phyloP scores from a whole-genome alignment of 2,329 filamentous ascomycete species.

The Colletotrichum orchidophilum region DNA sequence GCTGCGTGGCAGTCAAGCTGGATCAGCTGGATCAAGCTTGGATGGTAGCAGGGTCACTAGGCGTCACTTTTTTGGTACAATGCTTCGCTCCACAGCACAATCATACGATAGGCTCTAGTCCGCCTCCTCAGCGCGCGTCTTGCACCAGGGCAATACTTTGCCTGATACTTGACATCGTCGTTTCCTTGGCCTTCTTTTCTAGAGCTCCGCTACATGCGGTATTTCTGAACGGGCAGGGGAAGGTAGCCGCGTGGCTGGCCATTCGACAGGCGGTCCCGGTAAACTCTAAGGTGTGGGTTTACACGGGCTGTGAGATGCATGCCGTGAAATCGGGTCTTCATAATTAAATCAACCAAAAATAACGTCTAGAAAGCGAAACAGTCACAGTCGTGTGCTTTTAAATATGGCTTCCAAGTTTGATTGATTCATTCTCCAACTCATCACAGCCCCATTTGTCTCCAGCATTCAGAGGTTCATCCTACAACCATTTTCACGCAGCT shows the following conservation, averaged over 20 bases:
- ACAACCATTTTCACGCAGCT: neutral
- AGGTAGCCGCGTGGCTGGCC: neutral
- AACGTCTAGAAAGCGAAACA: neutral
- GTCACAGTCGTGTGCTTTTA: neutral
- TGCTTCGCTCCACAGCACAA: neutral
- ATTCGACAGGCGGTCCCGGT: constrained; percentile 8
- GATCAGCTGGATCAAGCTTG: neutral
- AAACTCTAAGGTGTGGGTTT: constrained; percentile 14
- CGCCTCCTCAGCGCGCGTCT: neutral
- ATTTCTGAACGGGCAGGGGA: neutral
- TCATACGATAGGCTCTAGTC: neutral
- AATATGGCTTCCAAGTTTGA: neutral
- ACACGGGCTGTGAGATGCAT: neutral
- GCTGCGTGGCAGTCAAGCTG: neutral
- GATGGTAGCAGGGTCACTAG: neutral
- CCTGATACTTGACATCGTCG: neutral
- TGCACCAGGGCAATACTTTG: neutral
- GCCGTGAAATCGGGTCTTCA: constrained; percentile 11
- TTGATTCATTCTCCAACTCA: neutral
- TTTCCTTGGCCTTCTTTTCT: neutral
- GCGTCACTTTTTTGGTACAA: neutral
- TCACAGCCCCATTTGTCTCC: neutral
- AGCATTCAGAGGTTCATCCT: neutral
- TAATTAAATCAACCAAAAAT: neutral
- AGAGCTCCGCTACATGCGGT: neutral